These are phyloP conservation scores for Ramichloridium luteum DNA, from an alignment of 2,329 filamentous ascomycete species.

Conservation along the genomic window DNA sequence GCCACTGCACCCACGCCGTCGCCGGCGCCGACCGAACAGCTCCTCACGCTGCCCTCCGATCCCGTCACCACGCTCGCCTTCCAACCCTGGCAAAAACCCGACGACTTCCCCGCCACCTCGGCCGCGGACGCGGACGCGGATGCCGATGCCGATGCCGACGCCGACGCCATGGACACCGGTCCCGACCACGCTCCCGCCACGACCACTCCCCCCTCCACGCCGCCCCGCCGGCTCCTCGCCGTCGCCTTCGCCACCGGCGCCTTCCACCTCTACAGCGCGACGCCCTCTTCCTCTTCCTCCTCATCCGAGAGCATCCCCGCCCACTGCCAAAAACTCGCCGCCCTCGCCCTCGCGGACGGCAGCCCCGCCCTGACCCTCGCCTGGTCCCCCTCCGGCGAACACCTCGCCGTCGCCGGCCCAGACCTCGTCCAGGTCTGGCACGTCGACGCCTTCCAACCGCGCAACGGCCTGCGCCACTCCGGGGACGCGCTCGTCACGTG, in stretches of 20 bases:
- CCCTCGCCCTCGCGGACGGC: slow-evolving; percentile 14
- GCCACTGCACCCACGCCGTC: too few relatives aligned
- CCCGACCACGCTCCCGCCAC: too few relatives aligned
- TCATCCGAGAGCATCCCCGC: neutral
- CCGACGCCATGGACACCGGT: too few relatives aligned
- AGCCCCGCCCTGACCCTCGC: slow-evolving; percentile 29
- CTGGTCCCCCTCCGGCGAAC: slow-evolving; percentile 32
- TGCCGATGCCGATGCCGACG: slow-evolving; percentile 8
- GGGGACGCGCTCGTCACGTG: slow-evolving; percentile 17
- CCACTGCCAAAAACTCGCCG: slow-evolving; percentile 10
- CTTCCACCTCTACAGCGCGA: slow-evolving; percentile 30
- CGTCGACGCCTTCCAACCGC: slow-evolving; percentile 13
- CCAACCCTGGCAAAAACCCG: slow-evolving; percentile 17
- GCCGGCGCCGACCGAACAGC: too few relatives aligned
- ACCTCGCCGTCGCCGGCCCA: slow-evolving; percentile 33
- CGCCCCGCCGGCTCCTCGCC: slow-evolving; percentile 25
- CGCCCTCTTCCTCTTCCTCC: too few relatives aligned
- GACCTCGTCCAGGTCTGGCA: slow-evolving; percentile 36
- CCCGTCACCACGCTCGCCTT: slow-evolving; percentile 32
- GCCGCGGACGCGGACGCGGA: slow-evolving; percentile 6
- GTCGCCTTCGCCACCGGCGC: slow-evolving; percentile 30
- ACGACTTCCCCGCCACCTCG: slow-evolving; percentile 4
- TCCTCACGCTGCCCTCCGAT: slow-evolving; percentile 9
- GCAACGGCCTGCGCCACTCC: slow-evolving; percentile 8
- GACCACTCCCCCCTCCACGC: slow-evolving; percentile 4